Evolutionary conservation across 371 early-diverging fungal species (phyloP).

Genomic region (Mucor racemosus): DNA sequence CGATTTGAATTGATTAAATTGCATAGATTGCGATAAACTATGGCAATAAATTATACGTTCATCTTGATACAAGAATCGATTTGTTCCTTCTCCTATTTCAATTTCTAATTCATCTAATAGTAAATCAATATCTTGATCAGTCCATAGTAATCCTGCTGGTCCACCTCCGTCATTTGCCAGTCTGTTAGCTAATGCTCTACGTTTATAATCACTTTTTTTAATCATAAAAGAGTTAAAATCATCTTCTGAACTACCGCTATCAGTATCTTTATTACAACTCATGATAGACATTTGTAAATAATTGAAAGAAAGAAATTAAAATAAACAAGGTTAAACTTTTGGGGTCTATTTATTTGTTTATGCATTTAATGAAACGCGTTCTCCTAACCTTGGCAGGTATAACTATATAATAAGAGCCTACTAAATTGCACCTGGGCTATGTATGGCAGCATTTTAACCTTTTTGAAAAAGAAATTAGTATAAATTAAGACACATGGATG

Average conservation of each 20-base stretch:
- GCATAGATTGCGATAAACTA: constrained; percentile 6
- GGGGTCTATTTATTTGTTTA: neutral
- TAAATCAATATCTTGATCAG: constrained; percentile 16
- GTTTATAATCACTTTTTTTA: neutral
- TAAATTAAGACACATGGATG: neutral
- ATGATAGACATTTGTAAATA: neutral
- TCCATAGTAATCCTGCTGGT: neutral
- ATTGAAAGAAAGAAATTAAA: neutral
- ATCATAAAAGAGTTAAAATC: neutral
- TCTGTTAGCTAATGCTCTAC: constrained; percentile 2
- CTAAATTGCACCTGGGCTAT: neutral
- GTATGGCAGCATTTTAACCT: neutral
- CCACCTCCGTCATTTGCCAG: neutral
- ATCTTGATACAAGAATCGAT: constrained; percentile 22
- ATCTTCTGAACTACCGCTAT: neutral
- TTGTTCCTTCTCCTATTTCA: constrained; percentile 25
- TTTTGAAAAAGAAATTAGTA: neutral
- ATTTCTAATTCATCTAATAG: constrained; percentile 21
- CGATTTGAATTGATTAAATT: constrained; percentile 3
- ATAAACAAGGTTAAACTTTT: constrained; percentile 4
- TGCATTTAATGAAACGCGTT: neutral
- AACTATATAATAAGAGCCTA: neutral
- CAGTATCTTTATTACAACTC: neutral
- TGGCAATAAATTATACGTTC: constrained; percentile 15
- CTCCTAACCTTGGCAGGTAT: constrained; percentile 1